Percentiles rank a stretch among this genome's conserved stretches.
phyloP scores from a whole-genome alignment of 257 asterid genomes.

The Solanum paucissectum region DNA sequence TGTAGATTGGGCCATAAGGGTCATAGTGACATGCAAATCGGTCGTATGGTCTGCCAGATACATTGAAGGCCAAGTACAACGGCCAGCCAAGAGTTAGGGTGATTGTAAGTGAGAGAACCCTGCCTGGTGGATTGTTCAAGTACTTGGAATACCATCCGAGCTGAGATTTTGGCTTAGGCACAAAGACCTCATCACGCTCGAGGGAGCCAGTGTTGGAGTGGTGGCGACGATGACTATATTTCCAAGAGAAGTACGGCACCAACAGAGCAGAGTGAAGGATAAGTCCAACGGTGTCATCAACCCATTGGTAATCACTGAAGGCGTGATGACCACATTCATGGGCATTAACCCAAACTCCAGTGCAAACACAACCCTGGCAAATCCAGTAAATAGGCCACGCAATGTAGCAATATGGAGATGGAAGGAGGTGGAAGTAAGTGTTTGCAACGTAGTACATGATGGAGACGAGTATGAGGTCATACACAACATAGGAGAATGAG shows the following conservation, averaged over 20 bases:
- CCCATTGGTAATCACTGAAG: conserved; percentile 60
- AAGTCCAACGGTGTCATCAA: conserved; percentile 58
- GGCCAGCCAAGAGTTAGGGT: conserved; percentile 71
- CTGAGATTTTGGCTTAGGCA: conserved; percentile 41
- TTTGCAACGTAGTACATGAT: conserved; percentile 42
- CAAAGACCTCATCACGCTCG: conserved; percentile 67
- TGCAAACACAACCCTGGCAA: conserved; percentile 48
- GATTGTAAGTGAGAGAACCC: conserved; percentile 25
- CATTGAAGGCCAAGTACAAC: conserved; percentile 47
- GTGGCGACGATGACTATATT: conserved; percentile 64
- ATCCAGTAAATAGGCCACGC: conserved; percentile 53
- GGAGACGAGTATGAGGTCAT: conserved; percentile 32
- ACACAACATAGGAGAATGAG: conserved; percentile 42
- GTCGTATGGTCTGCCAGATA: conserved; percentile 54
- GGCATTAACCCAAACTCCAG: conserved; percentile 62
- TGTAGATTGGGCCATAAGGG: conserved; percentile 63
- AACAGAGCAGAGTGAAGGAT: conserved; percentile 59
- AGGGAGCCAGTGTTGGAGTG: conserved; percentile 71
- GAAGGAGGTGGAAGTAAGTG: conserved; percentile 35
- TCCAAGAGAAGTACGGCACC: conserved; percentile 74
- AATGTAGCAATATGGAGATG: conserved; percentile 21
- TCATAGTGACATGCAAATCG: conserved; percentile 56
- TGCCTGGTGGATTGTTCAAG: conserved; percentile 58
- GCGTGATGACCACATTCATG: conserved; percentile 81
- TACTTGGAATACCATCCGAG: conserved; percentile 42